Evolutionary conservation across 768 basidiomycete species (phyloP).

Genomic region (Strobilomyces echinocephalus): DNA sequence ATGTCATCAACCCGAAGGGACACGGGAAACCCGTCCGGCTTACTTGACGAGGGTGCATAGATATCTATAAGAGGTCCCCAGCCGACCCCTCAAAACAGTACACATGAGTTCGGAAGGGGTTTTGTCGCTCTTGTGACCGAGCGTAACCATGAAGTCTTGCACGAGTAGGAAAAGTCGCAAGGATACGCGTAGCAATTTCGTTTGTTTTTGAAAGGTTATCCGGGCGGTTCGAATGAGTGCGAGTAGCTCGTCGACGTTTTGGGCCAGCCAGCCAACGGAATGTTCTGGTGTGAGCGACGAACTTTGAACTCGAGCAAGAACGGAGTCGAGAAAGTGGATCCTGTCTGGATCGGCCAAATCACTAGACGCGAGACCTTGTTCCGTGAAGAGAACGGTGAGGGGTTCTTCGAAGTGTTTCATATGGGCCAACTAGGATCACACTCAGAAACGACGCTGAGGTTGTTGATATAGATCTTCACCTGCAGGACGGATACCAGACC

Average conservation of each 20-base stretch:
- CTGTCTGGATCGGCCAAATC: slow-evolving; percentile 19
- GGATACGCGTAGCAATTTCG: slow-evolving; percentile 39
- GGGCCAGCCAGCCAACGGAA: slow-evolving; percentile 23
- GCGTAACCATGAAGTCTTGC: slow-evolving; percentile 38
- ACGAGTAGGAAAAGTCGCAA: slow-evolving; percentile 44
- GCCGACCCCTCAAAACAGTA: slow-evolving; percentile 40
- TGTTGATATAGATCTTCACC: slow-evolving; percentile 33
- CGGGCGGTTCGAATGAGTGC: slow-evolving; percentile 37
- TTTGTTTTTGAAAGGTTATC: slow-evolving; percentile 27
- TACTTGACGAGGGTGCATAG: slow-evolving; percentile 49
- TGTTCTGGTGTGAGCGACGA: slow-evolving; percentile 14
- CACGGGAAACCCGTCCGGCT: slow-evolving; percentile 11
- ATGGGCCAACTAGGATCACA: slow-evolving; percentile 46
- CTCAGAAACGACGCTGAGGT: not conserved
- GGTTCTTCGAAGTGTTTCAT: slow-evolving; percentile 71
- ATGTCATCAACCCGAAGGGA: slow-evolving; percentile 13
- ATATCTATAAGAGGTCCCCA: slow-evolving; percentile 40
- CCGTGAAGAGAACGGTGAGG: slow-evolving; percentile 34
- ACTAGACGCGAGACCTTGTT: slow-evolving; percentile 2
- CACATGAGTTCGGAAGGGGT: slow-evolving; percentile 40
- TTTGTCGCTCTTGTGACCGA: slow-evolving; percentile 40
- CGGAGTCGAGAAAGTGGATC: slow-evolving; percentile 33
- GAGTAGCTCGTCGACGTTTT: slow-evolving; percentile 30
- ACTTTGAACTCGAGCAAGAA: slow-evolving; percentile 35
- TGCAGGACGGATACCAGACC: slow-evolving; percentile 55